Evolutionary conservation across 352 stramenopile species (phyloP), one percentile per base, ranked within the genome.

Genomic region (Plasmopara viticola): DNA sequence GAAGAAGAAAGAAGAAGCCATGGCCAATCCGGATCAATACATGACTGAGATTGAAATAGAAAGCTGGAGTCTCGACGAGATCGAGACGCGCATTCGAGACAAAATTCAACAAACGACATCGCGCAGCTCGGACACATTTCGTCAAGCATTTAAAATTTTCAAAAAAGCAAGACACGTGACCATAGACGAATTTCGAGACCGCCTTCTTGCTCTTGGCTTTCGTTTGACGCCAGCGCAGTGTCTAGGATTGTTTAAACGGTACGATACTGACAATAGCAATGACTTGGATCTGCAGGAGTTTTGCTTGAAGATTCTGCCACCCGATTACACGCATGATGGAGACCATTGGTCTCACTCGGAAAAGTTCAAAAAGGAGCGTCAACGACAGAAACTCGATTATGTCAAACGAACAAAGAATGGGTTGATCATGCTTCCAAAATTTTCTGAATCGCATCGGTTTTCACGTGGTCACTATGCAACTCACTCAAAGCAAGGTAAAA

Each of bases 231-330:
- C 63, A 6, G 51, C 67, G n/a, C 78, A 91, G 52, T 88, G 73
- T 31, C 13, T 60, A 8, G 78, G 77, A 0, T 64, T 92, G 3
- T 92, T 92, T 38, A 64, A 59, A 20, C 62, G 81, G n/a, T 92
- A 90, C 48, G 81, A 90, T 33, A 76, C 70, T 6, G 77, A 92
- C 56, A 76, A 74, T 55, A 90, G 78, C 55, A 74, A 78, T 44
- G 80, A 88, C 28, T 72, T 92, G 56, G 81, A 92, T 38, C 66
- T 92, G n/a, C 73, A 88, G 33, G 81, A 92, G 53, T 92, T 92
- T 56, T 92, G 81, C 35, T 59, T 82, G 42, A 68, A 74, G 9
- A 84, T 92, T n/a, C 48, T 90, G 14, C 78, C 81, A 5, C 76
- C 81, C 4, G 81, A 92, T 43, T 92, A 92, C 51, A 92, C 76